These are phyloP conservation scores for Rhodosporidiobolus odoratus DNA, from an alignment of 768 basidiomycete species.

Conservation along the genomic window DNA sequence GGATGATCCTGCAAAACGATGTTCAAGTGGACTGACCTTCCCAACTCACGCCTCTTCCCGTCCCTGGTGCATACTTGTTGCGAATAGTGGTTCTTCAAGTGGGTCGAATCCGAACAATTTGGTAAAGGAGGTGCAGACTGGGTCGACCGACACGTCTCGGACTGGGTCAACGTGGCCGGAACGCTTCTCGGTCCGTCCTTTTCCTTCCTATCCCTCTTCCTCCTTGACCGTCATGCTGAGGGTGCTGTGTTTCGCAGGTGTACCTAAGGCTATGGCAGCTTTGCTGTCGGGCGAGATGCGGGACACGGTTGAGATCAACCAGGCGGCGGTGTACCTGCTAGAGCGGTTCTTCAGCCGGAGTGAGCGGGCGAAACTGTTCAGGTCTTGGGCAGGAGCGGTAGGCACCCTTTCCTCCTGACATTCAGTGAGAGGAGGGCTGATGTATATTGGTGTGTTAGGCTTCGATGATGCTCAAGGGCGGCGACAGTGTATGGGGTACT, in stretches of 20 bases:
- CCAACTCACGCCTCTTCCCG: neutral
- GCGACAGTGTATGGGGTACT: constrained; percentile 77
- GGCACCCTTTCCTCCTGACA: constrained; percentile 56
- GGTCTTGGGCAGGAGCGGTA: constrained; percentile 90
- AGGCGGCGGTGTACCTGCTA: constrained; percentile 59
- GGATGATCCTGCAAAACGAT: neutral
- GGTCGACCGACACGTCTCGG: constrained; percentile 91
- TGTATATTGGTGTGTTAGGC: neutral
- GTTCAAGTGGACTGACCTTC: neutral
- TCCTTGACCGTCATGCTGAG: too few species aligned
- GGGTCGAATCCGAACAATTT: constrained; percentile 82
- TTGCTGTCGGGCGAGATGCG: constrained; percentile 94
- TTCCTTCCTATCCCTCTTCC: neutral
- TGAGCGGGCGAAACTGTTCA: constrained; percentile 82
- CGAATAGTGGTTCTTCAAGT: constrained; percentile 51
- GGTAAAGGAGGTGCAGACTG: constrained; percentile 78
- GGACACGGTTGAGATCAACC: constrained; percentile 61
- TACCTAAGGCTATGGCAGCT: constrained; percentile 85
- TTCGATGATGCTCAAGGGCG: constrained; percentile 42
- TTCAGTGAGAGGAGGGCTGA: neutral
- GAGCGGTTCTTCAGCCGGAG: constrained; percentile 78
- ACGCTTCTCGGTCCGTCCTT: constrained; percentile 61
- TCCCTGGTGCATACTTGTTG: too few species aligned
- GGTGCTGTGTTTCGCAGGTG: constrained; percentile 20
- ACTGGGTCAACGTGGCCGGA: constrained; percentile 71